A percentile compares a stretch with the other conserved stretches of the same genome.
Evolutionary conservation across 768 basidiomycete genomes (phyloP).

Genomic region (Dendrothele bispora): DNA sequence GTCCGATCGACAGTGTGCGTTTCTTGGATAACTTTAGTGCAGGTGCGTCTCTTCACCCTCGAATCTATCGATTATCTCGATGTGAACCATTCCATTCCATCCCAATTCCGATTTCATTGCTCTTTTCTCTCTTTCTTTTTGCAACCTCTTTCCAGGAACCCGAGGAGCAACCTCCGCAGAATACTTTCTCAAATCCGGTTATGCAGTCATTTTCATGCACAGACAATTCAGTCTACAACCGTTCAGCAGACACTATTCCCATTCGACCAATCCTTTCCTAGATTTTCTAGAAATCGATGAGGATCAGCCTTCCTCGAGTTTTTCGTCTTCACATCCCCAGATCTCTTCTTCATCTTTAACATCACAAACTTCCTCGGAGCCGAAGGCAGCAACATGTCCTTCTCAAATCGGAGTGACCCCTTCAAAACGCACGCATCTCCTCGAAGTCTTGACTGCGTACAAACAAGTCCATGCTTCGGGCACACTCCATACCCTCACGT

Average conservation of each 20-base stretch:
- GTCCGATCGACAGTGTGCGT: too few species aligned
- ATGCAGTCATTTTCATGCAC: slow-evolving; percentile 99
- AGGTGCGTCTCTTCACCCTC: slow-evolving; percentile 57
- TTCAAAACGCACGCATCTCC: slow-evolving; percentile 61
- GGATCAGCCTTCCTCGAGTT: too few species aligned
- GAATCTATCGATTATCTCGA: too few species aligned
- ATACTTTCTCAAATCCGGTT: slow-evolving; percentile 91
- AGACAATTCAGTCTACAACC: slow-evolving; percentile 97
- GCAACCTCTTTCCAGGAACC: slow-evolving; percentile 60
- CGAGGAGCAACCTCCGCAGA: slow-evolving; percentile 97
- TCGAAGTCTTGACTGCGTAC: slow-evolving; percentile 76
- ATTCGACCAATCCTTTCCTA: slow-evolving; percentile 96
- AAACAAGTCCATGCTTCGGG: slow-evolving; percentile 75
- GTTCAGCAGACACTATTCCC: slow-evolving; percentile 96
- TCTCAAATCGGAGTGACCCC: slow-evolving; percentile 66
- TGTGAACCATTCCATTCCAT: slow-evolving; percentile 5
- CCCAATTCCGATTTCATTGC: too few species aligned
- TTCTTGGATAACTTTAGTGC: slow-evolving; percentile 99
- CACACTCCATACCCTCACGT: slow-evolving; percentile 81
- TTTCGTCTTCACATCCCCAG: too few species aligned
- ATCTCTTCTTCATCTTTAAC: background rate
- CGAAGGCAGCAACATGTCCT: slow-evolving; percentile 23
- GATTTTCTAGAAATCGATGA: slow-evolving; percentile 82
- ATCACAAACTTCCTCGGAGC: background rate
- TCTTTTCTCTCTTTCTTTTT: background rate